Percentiles rank a stretch among this genome's conserved stretches.
Evolutionary conservation across 768 basidiomycete genomes (phyloP).

Genomic region (Trametes villosa): DNA sequence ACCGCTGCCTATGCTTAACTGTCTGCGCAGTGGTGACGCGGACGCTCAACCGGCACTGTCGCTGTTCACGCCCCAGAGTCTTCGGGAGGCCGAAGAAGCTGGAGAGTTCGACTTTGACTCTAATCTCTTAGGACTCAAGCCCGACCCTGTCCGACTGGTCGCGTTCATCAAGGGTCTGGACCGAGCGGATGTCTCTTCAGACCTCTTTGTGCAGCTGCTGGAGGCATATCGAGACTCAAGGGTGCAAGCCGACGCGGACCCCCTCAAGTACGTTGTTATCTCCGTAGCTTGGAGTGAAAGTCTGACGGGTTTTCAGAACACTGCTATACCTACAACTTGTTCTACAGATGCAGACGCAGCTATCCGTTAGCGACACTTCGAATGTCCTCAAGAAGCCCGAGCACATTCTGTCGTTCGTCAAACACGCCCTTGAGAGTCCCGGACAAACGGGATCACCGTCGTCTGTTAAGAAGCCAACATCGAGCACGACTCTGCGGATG

Average conservation of each 20-base stretch:
- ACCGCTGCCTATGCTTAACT: not conserved
- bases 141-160: constrained; percentile 75
- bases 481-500: constrained; percentile 33
- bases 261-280: constrained; percentile 48
- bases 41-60: constrained; percentile 34
- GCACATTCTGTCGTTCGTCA: constrained; percentile 82
- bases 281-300: not conserved
- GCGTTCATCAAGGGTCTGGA: constrained; percentile 65
- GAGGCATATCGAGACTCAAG: constrained; percentile 63
- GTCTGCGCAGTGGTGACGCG: constrained; percentile 23
- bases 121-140: constrained; percentile 69
- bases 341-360: constrained; percentile 75
- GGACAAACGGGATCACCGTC: constrained; percentile 8
- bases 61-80: constrained; percentile 57
- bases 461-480: not conserved
- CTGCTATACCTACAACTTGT: constrained; percentile 80
- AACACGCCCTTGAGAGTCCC: constrained; percentile 63
- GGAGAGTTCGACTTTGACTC: constrained; percentile 53
- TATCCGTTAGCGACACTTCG: constrained; percentile 57
- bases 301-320: constrained; percentile 46
- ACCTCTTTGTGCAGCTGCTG: constrained; percentile 73
- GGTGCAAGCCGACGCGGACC: constrained; percentile 45
- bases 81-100: constrained; percentile 42
- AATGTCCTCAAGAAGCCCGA: constrained; percentile 67
- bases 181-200: constrained; percentile 70